Conservation (phyloP, 179 eudicot genomes). For the Patellifolia procumbens region DNA sequence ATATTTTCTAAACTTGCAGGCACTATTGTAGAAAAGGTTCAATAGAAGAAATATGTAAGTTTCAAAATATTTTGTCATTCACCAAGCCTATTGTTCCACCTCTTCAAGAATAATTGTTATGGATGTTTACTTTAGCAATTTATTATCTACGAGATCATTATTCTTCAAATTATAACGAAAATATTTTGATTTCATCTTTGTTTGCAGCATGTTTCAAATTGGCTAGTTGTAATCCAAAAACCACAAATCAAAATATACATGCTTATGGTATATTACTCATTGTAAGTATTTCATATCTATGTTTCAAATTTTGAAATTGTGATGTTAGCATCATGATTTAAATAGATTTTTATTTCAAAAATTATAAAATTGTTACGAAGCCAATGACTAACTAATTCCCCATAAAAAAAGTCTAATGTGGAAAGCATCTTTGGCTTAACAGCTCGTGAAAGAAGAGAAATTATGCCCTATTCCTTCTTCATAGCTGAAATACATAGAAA, state of each 20-base stretch:
- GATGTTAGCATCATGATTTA: no score
- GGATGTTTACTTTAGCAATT: neutral
- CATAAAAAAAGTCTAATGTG: no score
- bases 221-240: slow-evolving; percentile 65
- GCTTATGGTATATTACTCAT: slow-evolving; percentile 72
- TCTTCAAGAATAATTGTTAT: neutral
- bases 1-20: slow-evolving; percentile 42
- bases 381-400: no score
- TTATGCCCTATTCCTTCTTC: neutral
- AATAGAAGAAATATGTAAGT: slow-evolving; percentile 57
- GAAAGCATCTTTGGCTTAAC: no score
- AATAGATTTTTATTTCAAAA: no score
- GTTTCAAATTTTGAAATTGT: neutral
- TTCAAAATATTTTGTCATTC: neutral
- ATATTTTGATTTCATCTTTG: neutral
- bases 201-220: slow-evolving; percentile 75
- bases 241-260: slow-evolving; percentile 71
- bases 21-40: slow-evolving; percentile 83
- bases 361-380: no score
- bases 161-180: neutral
- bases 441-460: no score
- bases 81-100: no score
- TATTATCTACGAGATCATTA: neutral
- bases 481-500: neutral
- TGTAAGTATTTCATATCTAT: slow-evolving; percentile 46